These are phyloP conservation scores for Sclerotinia minor DNA, from an alignment of 2,329 filamentous ascomycete genomes.

Conservation along the genomic window DNA sequence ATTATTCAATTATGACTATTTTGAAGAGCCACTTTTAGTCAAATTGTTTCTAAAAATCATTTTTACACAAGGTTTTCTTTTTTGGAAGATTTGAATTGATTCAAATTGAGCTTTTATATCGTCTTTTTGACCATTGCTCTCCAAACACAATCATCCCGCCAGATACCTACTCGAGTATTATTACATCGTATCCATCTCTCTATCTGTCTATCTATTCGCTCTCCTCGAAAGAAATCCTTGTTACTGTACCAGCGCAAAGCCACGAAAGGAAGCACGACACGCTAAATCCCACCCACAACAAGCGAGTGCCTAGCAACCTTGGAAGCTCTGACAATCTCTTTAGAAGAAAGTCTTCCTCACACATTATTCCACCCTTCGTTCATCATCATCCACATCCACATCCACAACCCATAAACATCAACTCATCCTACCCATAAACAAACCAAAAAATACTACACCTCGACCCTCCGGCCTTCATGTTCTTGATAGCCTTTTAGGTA, in stretches of 20 bases:
- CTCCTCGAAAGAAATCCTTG: neutral
- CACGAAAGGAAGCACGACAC: constrained; percentile 19
- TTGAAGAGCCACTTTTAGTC: no score
- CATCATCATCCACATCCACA: constrained; percentile 10
- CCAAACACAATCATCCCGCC: neutral
- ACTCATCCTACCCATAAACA: neutral
- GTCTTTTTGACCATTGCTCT: neutral
- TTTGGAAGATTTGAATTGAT: no score
- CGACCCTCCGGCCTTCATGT: constrained; percentile 1
- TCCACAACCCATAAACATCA: constrained; percentile 14
- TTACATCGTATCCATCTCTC: neutral
- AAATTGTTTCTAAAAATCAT: no score
- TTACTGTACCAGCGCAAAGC: constrained; percentile 5
- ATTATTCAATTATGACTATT: neutral
- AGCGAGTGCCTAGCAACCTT: constrained; percentile 22
- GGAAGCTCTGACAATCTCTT: constrained; percentile 21
- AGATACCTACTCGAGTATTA: neutral
- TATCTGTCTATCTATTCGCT: neutral
- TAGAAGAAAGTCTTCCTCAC: constrained; percentile 12
- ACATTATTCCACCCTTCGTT: constrained; percentile 9
- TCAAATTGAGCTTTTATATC: neutral
- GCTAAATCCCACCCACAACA: constrained; percentile 11
- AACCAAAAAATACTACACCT: neutral
- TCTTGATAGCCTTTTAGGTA: constrained; percentile 11
- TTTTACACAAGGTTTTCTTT: no score